Percentiles rank a stretch among this genome's conserved stretches.
Evolutionary conservation across 2,329 filamentous ascomycete genomes (phyloP).

Genomic region (Uncinocarpus reesii): DNA sequence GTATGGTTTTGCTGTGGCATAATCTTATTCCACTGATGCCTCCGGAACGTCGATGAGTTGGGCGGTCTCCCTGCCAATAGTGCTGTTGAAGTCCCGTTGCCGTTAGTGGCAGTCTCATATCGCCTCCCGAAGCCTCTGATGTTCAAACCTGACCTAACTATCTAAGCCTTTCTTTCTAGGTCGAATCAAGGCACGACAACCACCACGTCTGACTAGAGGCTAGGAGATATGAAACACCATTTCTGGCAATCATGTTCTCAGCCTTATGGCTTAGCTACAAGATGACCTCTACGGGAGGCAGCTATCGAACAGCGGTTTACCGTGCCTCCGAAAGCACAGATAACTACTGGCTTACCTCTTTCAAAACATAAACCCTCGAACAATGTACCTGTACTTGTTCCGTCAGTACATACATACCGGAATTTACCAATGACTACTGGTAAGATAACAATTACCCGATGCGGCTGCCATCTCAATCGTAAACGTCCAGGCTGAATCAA

Average conservation of each 20-base stretch:
- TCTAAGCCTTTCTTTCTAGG: background rate
- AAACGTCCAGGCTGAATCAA: background rate
- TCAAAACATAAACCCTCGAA: background rate
- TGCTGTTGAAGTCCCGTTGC: too few relatives aligned
- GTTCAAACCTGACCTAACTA: too few relatives aligned
- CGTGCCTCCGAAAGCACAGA: background rate
- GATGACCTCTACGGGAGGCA: background rate
- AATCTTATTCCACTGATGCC: too few relatives aligned
- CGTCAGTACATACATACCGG: background rate
- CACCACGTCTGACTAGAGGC: background rate
- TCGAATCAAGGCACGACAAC: background rate
- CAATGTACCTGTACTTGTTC: slow-evolving; percentile 8
- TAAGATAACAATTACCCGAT: background rate
- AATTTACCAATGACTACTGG: background rate
- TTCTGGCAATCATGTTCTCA: background rate
- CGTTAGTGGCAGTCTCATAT: too few relatives aligned
- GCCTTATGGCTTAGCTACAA: slow-evolving; percentile 1
- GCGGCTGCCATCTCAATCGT: background rate
- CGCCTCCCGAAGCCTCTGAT: too few relatives aligned
- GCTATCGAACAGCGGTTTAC: background rate
- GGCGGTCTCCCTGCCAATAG: too few relatives aligned
- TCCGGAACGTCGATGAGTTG: too few relatives aligned
- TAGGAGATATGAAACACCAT: slow-evolving; percentile 2
- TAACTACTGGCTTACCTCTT: background rate
- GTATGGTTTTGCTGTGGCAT: too few relatives aligned